Evolutionary conservation across 805 yeast genomes (phyloP).

Genomic region (Kuraishia ogatae): DNA sequence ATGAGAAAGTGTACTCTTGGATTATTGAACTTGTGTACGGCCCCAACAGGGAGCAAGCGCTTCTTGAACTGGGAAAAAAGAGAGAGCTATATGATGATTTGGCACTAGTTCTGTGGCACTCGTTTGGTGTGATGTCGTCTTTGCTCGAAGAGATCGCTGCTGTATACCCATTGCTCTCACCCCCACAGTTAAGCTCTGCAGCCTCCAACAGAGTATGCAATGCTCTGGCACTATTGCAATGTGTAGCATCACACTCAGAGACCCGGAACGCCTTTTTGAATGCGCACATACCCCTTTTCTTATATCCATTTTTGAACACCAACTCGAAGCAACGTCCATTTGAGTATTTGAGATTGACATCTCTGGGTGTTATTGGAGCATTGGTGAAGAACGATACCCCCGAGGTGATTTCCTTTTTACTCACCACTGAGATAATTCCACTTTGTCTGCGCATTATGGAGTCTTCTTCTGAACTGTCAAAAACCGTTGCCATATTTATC

Average conservation of each 20-base stretch:
- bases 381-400: slow-evolving; percentile 93
- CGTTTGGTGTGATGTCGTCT: slow-evolving; percentile 94
- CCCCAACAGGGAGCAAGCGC: slow-evolving; percentile 85
- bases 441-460: slow-evolving; percentile 93
- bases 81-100: slow-evolving; percentile 92
- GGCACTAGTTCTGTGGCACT: slow-evolving; percentile 89
- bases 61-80: slow-evolving; percentile 85
- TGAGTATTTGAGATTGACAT: slow-evolving; percentile 87
- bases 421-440: slow-evolving; percentile 96
- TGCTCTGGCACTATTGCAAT: slow-evolving; percentile 88
- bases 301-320: slow-evolving; percentile 91
- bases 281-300: slow-evolving; percentile 87
- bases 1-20: slow-evolving; percentile 84
- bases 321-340: slow-evolving; percentile 87
- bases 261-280: slow-evolving; percentile 77
- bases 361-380: slow-evolving; percentile 95
- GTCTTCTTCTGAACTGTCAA: slow-evolving; percentile 84
- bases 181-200: slow-evolving; percentile 78
- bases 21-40: slow-evolving; percentile 85
- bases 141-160: slow-evolving; percentile 81
- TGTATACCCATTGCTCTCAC: slow-evolving; percentile 83
- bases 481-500: slow-evolving; percentile 94
- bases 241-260: slow-evolving; percentile 93
- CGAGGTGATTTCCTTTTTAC: slow-evolving; percentile 82
- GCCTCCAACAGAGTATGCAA: slow-evolving; percentile 91